A percentile compares a stretch with the other conserved stretches of the same genome.
Evolutionary conservation across 2,329 filamentous ascomycete species (phyloP).

Genomic region (Paraphaeosphaeria minitans): DNA sequence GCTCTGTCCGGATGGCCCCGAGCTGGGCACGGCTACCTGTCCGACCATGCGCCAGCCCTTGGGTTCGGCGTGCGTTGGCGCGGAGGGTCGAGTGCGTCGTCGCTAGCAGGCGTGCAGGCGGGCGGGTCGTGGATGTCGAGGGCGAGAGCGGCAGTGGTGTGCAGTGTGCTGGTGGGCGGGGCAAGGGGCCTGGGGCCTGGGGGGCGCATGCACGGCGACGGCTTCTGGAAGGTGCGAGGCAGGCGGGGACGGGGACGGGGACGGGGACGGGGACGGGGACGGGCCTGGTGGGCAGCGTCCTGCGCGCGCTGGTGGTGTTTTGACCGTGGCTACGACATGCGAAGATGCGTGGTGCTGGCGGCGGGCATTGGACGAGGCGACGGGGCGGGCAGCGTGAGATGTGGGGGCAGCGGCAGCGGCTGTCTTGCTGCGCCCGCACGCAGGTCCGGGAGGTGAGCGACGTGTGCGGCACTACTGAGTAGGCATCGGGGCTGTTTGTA

Average conservation of each 20-base stretch:
- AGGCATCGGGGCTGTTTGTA: too few relatives aligned
- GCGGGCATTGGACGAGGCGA: background rate
- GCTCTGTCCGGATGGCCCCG: background rate
- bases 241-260: too few relatives aligned
- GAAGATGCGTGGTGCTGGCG: background rate
- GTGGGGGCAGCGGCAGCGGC: conserved; percentile 2
- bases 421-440: conserved; percentile 1
- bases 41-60: background rate
- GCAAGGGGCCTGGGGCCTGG: background rate
- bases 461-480: too few relatives aligned
- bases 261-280: too few relatives aligned
- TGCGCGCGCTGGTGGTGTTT: conserved; percentile 1
- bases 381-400: background rate
- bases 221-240: conserved; percentile 13
- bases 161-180: background rate
- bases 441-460: conserved; percentile 1
- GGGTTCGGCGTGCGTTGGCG: background rate
- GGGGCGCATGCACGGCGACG: conserved; percentile 13
- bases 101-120: background rate
- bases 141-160: conserved; percentile 9
- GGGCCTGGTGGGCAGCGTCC: conserved; percentile 1
- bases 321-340: conserved; percentile 10
- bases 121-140: conserved; percentile 5
- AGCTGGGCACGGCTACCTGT: conserved; percentile 3
- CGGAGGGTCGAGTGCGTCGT: background rate